Conservation (phyloP, 78 protist genomes). For the Dictyostelium discoideum region dicty_2.7 NC_007089.4:1134501-1135000, state of each 20-base stretch:
- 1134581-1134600: slow-evolving; percentile 65
- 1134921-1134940: slow-evolving; percentile 74
- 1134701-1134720: slow-evolving; percentile 85
- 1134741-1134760: slow-evolving; percentile 91
- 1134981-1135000: slow-evolving; percentile 27
- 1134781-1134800: slow-evolving; percentile 58
- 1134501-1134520: slow-evolving; percentile 27
- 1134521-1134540: slow-evolving; percentile 29
- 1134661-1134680: slow-evolving; percentile 34
- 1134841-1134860: slow-evolving; percentile 47
- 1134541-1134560: slow-evolving; percentile 82
- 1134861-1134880: slow-evolving; percentile 52
- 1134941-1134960: slow-evolving; percentile 48
- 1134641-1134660: slow-evolving; percentile 81
- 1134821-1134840: background rate
- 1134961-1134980: slow-evolving; percentile 50
- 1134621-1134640: slow-evolving; percentile 96
- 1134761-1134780: slow-evolving; percentile 87
- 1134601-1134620: slow-evolving; percentile 85
- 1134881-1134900: slow-evolving; percentile 74
- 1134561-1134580: slow-evolving; percentile 90
- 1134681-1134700: slow-evolving; percentile 84
- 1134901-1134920: background rate
- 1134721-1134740: slow-evolving; percentile 29
- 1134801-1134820: slow-evolving; percentile 34